Base-by-base conservation (phyloP, 2,329 filamentous ascomycete genomes). In the Fusarium clavum region DNA sequence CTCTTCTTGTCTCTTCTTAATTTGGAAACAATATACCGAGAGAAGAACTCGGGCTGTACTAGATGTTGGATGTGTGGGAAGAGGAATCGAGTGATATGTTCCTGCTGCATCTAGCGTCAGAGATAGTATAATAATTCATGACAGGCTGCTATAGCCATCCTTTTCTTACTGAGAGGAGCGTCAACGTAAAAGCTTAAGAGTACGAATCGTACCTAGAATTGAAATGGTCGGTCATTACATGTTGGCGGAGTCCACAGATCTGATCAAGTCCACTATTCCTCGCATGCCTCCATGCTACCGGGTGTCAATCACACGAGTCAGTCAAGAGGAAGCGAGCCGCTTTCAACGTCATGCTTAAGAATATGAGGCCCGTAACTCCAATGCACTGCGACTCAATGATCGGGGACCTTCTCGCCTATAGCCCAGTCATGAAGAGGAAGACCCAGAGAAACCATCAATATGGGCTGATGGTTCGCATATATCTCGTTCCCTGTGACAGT, bases 301-400 rank as follows among this genome's bases (percentile, higher is more conserved):
- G 32, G 61, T 64, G 34, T 24, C 27, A 57, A 64, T 48, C 30
- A 8, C 20, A 13, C 16, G 40, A 59, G 40, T 58, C 52, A 52
- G 32, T 58, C 46, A 30, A 32, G 13, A 34, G 24, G 3, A 32
- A 32, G 25, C 12, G 29, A 41, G 18, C 29, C 30, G 27, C 9
- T 20, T 24, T 20, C 18, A 30, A 48, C 29, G 16, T 40, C 41
- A 44, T 30, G 13, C 16, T 22, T 24, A 20, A 32, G 16, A 11
- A n/a, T 24, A 52, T 63, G 58, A 57, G 58, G 58, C 58, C 38
- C 29, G 58, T 57, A 63, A 56, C 29, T 27, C 44, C 27, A 57
- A 57, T 57, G 61, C 61, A 57, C 27, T 44, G 3, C 34, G 12
- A 34, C 41, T 44, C 22, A 40, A 24, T 16, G 41, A 63, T 58